Conservation (phyloP, 2,329 filamentous ascomycete genomes). For the Hysterium pulicare region DNA sequence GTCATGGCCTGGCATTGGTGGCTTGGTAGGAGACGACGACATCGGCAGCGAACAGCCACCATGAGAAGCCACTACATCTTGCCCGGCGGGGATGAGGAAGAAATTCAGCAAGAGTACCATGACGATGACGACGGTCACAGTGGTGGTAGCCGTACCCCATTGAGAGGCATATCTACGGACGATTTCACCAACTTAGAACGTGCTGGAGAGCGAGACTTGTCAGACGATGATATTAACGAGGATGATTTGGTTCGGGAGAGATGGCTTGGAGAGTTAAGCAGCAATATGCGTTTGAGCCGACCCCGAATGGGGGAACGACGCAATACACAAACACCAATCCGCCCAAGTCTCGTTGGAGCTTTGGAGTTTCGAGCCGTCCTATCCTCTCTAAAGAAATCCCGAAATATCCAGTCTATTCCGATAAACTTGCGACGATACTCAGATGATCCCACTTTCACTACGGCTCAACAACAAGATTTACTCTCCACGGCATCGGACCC, state of each 20-base stretch:
- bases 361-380: constrained; percentile 90
- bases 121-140: constrained; percentile 54
- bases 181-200: constrained; percentile 64
- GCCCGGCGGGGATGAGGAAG: constrained; percentile 56
- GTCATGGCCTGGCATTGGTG: constrained; percentile 95
- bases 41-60: constrained; percentile 64
- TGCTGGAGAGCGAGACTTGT: constrained; percentile 56
- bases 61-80: constrained; percentile 72
- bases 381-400: constrained; percentile 78
- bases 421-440: constrained; percentile 69
- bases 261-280: constrained; percentile 76
- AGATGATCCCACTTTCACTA: constrained; percentile 54
- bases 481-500: constrained; percentile 50
- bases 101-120: constrained; percentile 51
- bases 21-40: constrained; percentile 60
- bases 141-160: constrained; percentile 30
- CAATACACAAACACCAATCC: constrained; percentile 76
- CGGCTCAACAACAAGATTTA: constrained; percentile 46
- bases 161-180: constrained; percentile 51
- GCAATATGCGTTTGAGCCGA: constrained; percentile 85
- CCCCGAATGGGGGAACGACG: constrained; percentile 63
- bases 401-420: constrained; percentile 68
- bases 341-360: constrained; percentile 88
- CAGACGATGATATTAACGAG: constrained; percentile 57
- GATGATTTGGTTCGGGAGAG: constrained; percentile 62